Base-by-base conservation (phyloP, 202 grass and related monocot genomes). In the Thinopyrum obtusiflorum region DNA sequence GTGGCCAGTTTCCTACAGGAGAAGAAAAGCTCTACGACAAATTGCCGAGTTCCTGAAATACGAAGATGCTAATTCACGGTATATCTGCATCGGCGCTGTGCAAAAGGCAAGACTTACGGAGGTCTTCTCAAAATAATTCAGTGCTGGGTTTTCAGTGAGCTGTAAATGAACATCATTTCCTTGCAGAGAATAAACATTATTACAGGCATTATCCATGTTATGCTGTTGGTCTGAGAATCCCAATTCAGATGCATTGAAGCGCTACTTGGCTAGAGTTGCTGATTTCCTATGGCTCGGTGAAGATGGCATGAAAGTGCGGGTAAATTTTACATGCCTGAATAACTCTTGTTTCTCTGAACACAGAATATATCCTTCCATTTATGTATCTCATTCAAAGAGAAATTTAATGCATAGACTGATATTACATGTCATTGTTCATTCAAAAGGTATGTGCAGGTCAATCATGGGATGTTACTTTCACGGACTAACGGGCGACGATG, bases 271-370 rank as follows among this genome's bases (percentile, higher is more conserved):
- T 76, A 93, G 93, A 85, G 39, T 95, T 46, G 62, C 64, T 68
- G 93, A 93, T 89, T 95, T 83, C 32, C 89, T 95, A 51, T 95
- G 93, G 91, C 57, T 95, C 61, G 89, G 89, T 51, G 93, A 96
- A 96, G 93, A 95, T 82, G 93, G 93, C 39, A 95, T 95, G 93
- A 95, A 95, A 89, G 92, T 96, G 75, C 89, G 87, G 93, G 93
- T 96, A 86, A 86, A 68, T 36, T 31, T 90, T 25, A n/a, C n/a
- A n/a, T n/a, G n/a, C n/a, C n/a, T n/a, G n/a, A 24, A 67, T 2
- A 31, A n/a, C 46, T 11, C 29, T 20, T 11, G 24, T 73, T 70
- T 63, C 53, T 77, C 2, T 55, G 78, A 29, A 57, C 6, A 2
- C 27, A 89, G 7, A 51, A 81, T 11, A 76, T 81, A n/a, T 0